Conservation (phyloP, 495 filamentous ascomycete genomes). For the Xylaria sp. region DNA sequence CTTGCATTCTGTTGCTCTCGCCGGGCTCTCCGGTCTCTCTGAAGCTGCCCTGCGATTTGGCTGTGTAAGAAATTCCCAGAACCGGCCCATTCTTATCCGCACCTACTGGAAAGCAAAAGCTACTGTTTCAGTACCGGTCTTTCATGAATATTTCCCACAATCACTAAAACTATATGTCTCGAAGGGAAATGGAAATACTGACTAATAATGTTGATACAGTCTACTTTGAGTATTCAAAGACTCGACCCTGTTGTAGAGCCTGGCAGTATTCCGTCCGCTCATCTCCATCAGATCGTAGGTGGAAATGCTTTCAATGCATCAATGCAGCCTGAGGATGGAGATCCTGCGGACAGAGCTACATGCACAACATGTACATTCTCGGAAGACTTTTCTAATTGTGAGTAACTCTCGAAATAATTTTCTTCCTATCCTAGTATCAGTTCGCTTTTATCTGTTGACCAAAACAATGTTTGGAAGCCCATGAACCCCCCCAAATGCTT, state of each 20-base stretch:
- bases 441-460: background rate
- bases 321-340: slow-evolving; percentile 48
- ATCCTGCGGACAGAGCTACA: slow-evolving; percentile 48
- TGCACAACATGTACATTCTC: slow-evolving; percentile 58
- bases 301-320: slow-evolving; percentile 59
- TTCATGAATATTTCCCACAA: background rate
- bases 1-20: slow-evolving; percentile 44
- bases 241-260: slow-evolving; percentile 59
- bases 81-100: background rate
- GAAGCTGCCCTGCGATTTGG: slow-evolving; percentile 58
- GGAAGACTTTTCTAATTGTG: slow-evolving; percentile 55
- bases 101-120: background rate
- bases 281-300: slow-evolving; percentile 60
- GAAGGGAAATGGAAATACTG: background rate
- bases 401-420: background rate
- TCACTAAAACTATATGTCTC: background rate
- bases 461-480: background rate
- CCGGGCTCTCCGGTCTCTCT: slow-evolving; percentile 44
- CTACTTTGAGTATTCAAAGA: slow-evolving; percentile 55
- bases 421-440: background rate
- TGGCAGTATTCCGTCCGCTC: slow-evolving; percentile 51
- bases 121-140: background rate
- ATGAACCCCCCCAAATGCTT: background rate
- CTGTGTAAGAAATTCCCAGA: slow-evolving; percentile 34
- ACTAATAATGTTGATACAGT: slow-evolving; percentile 22